phyloP scores from a whole-genome alignment of 345 rosid species.

The Orychophragmus violaceus region DNA sequence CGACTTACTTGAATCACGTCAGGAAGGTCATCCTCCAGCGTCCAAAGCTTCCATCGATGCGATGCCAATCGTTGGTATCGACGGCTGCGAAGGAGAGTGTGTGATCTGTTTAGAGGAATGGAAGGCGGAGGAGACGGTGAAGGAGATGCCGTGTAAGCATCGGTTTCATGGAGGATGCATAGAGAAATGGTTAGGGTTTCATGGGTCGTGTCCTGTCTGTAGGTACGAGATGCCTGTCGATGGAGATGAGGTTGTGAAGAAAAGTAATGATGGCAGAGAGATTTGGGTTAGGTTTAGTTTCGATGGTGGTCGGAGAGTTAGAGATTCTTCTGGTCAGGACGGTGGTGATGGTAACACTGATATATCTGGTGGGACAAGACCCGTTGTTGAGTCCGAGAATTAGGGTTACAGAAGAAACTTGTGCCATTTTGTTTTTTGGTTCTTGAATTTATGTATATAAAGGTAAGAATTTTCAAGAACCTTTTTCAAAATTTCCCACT shows the following conservation, averaged over 20 bases:
- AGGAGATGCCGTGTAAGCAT: conserved; percentile 82
- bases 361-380: neutral
- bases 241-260: conserved; percentile 28
- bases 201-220: conserved; percentile 83
- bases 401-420: neutral
- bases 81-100: conserved; percentile 39
- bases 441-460: conserved; percentile 2
- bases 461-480: neutral
- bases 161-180: conserved; percentile 68
- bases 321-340: conserved; percentile 17
- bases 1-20: conserved; percentile 18
- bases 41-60: conserved; percentile 66
- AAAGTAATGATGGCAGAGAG: conserved; percentile 31
- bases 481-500: neutral
- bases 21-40: conserved; percentile 64
- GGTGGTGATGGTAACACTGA: neutral
- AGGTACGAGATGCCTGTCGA: conserved; percentile 75
- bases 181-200: conserved; percentile 68
- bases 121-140: conserved; percentile 38
- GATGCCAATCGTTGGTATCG: conserved; percentile 40
- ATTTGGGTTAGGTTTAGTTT: conserved; percentile 61
- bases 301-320: conserved; percentile 28
- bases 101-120: conserved; percentile 64
- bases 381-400: neutral
- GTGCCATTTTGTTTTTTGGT: neutral